Evolutionary conservation across 805 yeast species (phyloP).

Genomic region (Lachancea thermotolerans): DNA sequence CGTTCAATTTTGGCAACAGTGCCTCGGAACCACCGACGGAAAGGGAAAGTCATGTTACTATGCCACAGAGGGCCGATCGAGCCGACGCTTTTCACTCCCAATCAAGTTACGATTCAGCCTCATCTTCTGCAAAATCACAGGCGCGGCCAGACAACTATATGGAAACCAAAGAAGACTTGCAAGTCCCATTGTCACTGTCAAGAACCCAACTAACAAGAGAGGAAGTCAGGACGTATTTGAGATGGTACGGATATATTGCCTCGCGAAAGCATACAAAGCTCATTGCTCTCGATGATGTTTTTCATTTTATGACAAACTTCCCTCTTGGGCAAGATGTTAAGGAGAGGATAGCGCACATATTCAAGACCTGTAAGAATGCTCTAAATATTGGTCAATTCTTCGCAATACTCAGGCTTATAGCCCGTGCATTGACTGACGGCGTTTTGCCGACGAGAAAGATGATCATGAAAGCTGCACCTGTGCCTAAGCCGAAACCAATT

Average conservation of each 20-base stretch:
- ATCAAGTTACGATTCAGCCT: no score
- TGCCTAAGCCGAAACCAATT: conserved; percentile 78
- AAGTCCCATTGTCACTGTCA: conserved; percentile 57
- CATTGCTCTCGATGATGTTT: conserved; percentile 70
- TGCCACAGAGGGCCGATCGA: neutral
- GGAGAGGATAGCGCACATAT: conserved; percentile 44
- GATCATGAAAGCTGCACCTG: conserved; percentile 50
- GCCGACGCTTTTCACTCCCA: neutral
- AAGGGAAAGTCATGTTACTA: neutral
- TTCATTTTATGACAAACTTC: conserved; percentile 70
- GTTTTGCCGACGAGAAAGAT: conserved; percentile 46
- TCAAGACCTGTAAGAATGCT: conserved; percentile 44
- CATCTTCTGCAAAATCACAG: no score
- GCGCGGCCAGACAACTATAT: conserved; percentile 7
- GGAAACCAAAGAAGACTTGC: conserved; percentile 34
- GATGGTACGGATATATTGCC: conserved; percentile 88
- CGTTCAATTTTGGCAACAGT: conserved; percentile 36
- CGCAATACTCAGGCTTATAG: conserved; percentile 71
- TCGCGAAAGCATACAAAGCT: conserved; percentile 61
- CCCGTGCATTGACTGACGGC: conserved; percentile 55
- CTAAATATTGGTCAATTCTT: conserved; percentile 87
- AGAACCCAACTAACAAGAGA: conserved; percentile 63
- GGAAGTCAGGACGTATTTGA: conserved; percentile 76
- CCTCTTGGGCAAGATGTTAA: conserved; percentile 48
- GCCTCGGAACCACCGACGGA: neutral